phyloP scores from a whole-genome alignment of 2,329 filamentous ascomycete genomes.

The Colletotrichum sp. region DNA sequence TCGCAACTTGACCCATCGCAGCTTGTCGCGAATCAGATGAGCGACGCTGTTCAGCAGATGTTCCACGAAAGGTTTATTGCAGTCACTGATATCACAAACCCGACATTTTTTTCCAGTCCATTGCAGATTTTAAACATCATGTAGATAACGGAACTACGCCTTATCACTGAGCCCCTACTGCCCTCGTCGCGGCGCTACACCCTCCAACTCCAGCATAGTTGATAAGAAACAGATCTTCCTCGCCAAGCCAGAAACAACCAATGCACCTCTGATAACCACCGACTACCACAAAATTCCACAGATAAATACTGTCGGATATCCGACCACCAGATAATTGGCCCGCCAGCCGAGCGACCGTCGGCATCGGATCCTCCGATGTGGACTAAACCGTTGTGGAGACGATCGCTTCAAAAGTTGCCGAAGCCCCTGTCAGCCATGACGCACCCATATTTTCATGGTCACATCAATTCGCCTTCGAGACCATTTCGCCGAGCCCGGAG shows the following conservation, averaged over 20 bases:
- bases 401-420: conserved; percentile 14
- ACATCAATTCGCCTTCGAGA: not conserved
- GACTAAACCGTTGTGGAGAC: not conserved
- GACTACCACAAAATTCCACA: not conserved
- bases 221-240: not conserved
- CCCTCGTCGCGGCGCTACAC: not conserved
- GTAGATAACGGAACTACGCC: not conserved
- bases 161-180: not conserved
- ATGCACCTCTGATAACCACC: not conserved
- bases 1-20: not conserved
- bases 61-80: not conserved
- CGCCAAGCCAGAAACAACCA: not conserved
- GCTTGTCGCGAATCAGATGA: not conserved
- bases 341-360: not conserved
- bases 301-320: conserved; percentile 1
- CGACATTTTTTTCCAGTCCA: not conserved
- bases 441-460: not conserved
- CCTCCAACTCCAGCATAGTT: not conserved
- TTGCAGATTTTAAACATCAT: not conserved
- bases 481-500: conserved; percentile 1
- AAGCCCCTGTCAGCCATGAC: not conserved
- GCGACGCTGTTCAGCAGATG: not conserved
- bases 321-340: not conserved
- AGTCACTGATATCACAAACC: not conserved
- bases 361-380: conserved; percentile 1